phyloP scores from a whole-genome alignment of 139 green algal genomes.

The Tetradesmus lagerheimii region DNA sequence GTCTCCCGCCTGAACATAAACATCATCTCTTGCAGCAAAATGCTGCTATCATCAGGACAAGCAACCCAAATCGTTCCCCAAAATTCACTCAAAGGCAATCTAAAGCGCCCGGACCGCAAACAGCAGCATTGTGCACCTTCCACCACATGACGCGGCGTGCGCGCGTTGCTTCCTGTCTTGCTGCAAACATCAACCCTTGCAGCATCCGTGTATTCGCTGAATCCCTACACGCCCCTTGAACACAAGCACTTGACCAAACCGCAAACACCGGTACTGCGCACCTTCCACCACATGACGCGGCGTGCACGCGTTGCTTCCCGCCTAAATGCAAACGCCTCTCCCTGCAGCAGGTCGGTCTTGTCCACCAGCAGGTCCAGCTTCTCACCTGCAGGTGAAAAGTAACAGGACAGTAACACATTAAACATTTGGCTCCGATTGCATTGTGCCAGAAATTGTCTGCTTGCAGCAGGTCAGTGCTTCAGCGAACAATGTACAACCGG shows the following conservation, averaged over 20 bases:
- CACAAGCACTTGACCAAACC: too few relatives aligned
- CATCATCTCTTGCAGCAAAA: slow-evolving; percentile 41
- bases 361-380: slow-evolving; percentile 72
- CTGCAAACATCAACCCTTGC: slow-evolving; percentile 77
- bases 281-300: slow-evolving; percentile 83
- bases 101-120: too few relatives aligned
- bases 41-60: too few relatives aligned
- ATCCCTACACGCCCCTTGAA: too few relatives aligned
- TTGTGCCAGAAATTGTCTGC: too few relatives aligned
- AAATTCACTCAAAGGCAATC: too few relatives aligned
- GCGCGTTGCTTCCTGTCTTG: slow-evolving; percentile 79
- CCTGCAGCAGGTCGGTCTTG: slow-evolving; percentile 61
- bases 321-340: slow-evolving; percentile 86
- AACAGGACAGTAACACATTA: background rate
- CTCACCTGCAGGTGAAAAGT: slow-evolving; percentile 24
- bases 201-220: too few relatives aligned
- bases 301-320: slow-evolving; percentile 75
- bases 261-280: too few relatives aligned
- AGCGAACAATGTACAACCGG: too few relatives aligned
- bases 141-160: slow-evolving; percentile 83
- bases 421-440: too few relatives aligned
- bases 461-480: too few relatives aligned
- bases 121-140: slow-evolving; percentile 52
- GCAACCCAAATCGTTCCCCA: too few relatives aligned
- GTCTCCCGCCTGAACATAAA: slow-evolving; percentile 89